These are phyloP conservation scores for Mariannaea elegans DNA, from an alignment of 2,329 filamentous ascomycete genomes.

Conservation along the genomic window DNA sequence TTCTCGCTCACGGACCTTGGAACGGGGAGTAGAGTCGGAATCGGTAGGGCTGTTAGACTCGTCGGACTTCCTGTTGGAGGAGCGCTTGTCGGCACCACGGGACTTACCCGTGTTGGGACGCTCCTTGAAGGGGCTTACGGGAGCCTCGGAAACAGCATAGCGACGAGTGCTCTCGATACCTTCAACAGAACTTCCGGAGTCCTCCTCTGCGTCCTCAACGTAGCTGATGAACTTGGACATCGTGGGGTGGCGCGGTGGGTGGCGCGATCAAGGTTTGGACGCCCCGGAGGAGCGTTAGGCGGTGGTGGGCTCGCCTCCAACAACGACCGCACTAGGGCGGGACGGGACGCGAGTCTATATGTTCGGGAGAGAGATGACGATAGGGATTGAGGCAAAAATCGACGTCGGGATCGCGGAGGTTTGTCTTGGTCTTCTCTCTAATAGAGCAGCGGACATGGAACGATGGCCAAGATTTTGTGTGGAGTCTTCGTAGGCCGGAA, in stretches of 20 bases:
- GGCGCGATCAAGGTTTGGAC: slow-evolving; percentile 33
- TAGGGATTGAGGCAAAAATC: slow-evolving; percentile 19
- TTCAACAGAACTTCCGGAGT: slow-evolving; percentile 54
- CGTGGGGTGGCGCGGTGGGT: slow-evolving; percentile 36
- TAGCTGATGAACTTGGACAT: slow-evolving; percentile 58
- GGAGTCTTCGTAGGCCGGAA: slow-evolving; percentile 22
- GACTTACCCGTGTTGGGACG: slow-evolving; percentile 62
- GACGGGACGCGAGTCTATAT: slow-evolving; percentile 32
- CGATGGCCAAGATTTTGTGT: slow-evolving; percentile 18
- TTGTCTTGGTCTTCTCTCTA: slow-evolving; percentile 37
- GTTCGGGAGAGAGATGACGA: slow-evolving; percentile 32
- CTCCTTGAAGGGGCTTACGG: slow-evolving; percentile 55
- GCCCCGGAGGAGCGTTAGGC: slow-evolving; percentile 31
- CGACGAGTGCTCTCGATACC: slow-evolving; percentile 50
- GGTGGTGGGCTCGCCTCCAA: slow-evolving; percentile 34
- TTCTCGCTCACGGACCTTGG: slow-evolving; percentile 34
- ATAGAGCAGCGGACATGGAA: slow-evolving; percentile 35
- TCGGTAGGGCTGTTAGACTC: slow-evolving; percentile 52
- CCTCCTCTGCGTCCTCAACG: slow-evolving; percentile 63
- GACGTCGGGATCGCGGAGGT: slow-evolving; percentile 35
- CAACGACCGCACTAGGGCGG: slow-evolving; percentile 44
- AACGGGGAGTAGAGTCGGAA: slow-evolving; percentile 55
- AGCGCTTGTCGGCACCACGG: slow-evolving; percentile 52
- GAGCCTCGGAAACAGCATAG: slow-evolving; percentile 59
- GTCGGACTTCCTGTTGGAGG: slow-evolving; percentile 46